Base-by-base conservation (phyloP, 179 eudicot genomes). In the Actinidia polygama region DNA sequence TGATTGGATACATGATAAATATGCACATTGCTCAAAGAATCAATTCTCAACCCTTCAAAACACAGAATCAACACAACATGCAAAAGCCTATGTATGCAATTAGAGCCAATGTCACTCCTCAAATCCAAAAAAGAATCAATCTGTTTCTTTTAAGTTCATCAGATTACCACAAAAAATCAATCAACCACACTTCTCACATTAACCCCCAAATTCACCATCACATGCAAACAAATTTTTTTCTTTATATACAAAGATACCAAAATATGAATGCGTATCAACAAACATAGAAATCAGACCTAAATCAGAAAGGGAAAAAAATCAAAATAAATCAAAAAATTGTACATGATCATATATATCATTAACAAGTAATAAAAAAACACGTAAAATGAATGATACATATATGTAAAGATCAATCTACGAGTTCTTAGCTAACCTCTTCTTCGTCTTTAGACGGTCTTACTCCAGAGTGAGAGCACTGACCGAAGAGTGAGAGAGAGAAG, bases 151-250 rank as follows among this genome's bases (percentile, higher is more conserved):
- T 5, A 40, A 30, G 10, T 23, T 1, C 21, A 21, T 19, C 40
- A 19, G 15, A 68, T 69, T 44, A 69, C 76, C 73, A 64, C 72
- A 14, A 79, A 51, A 47, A 10, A 66, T 30, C 57, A 15, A 80
- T 10, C 68, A 58, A 80, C 66, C 55, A 55, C 75, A 66, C 12
- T 79, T 26, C 81, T 26, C 64, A 67, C 76, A 10, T 30, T 61
- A 80, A 80, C 12, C 21, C 51, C 76, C 61, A 77, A 79, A 67
- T 68, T 68, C 64, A 79, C 49, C 26, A 7, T 66, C 18, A 71
- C 69, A 72, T 55, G 59, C 59, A 80, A 55, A 67, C 73, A 11
- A 10, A 0, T 30, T 30, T 30, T 30, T 30, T 51, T 8, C 55
- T 7, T 7, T 51, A 75, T 26, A 23, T 68, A 51, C 4, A 70